Percentiles rank a stretch among this genome's conserved stretches.
phyloP scores from a whole-genome alignment of 805 yeast species.

The Ogataea corticis region DNA sequence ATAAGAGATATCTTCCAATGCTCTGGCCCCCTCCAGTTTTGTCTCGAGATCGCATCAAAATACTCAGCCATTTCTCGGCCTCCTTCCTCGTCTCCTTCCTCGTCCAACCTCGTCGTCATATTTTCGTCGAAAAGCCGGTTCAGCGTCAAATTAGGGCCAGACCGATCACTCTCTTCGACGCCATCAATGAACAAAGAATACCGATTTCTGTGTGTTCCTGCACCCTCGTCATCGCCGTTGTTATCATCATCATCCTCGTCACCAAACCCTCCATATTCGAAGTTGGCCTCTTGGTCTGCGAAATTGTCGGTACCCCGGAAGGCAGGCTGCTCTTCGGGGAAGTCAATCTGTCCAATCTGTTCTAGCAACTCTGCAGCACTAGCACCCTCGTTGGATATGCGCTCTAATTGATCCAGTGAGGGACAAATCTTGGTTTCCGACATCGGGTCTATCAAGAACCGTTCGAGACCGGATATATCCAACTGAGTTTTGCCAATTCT shows the following conservation, averaged over 20 bases:
- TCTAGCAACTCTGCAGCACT: constrained; percentile 29
- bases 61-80: constrained; percentile 62
- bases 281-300: constrained; percentile 22
- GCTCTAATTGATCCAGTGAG: constrained; percentile 60
- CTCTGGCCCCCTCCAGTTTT: constrained; percentile 89
- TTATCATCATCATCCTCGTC: constrained; percentile 25
- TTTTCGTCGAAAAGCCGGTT: constrained; percentile 36
- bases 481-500: not conserved
- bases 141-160: constrained; percentile 34
- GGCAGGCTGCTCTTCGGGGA: constrained; percentile 17
- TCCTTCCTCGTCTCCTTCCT: constrained; percentile 34
- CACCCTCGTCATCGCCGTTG: constrained; percentile 23
- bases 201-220: constrained; percentile 26
- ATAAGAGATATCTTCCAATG: constrained; percentile 79
- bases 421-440: constrained; percentile 58
- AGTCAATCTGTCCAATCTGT: constrained; percentile 25
- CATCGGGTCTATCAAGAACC: constrained; percentile 25
- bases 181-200: constrained; percentile 34
- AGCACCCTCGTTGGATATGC: constrained; percentile 28
- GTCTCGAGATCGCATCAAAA: constrained; percentile 69
- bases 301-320: constrained; percentile 24
- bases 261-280: constrained; percentile 16
- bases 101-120: constrained; percentile 22
- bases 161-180: constrained; percentile 28
- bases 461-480: constrained; percentile 14